A percentile compares a stretch with the other conserved stretches of the same genome.
phyloP scores from a whole-genome alignment of 2,329 filamentous ascomycete genomes.

The Xylaria sp. region DNA sequence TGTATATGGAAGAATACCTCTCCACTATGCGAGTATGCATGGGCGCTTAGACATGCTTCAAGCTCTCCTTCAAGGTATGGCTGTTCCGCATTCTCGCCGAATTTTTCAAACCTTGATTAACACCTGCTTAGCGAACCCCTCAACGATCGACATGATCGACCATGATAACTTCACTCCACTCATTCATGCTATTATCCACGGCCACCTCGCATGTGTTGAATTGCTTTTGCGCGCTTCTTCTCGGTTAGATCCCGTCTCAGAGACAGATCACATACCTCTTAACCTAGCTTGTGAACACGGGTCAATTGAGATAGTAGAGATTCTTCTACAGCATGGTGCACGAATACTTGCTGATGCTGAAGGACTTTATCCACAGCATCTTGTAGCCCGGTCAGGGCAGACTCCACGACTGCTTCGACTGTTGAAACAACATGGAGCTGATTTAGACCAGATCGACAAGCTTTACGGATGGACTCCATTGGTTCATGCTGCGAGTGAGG shows the following conservation, averaged over 20 bases:
- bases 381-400: constrained; percentile 89
- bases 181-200: constrained; percentile 93
- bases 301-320: constrained; percentile 83
- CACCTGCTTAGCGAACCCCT: constrained; percentile 65
- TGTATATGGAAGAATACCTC: constrained; percentile 90
- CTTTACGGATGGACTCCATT: constrained; percentile 97
- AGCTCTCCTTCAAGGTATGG: constrained; percentile 72
- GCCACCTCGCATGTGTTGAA: constrained; percentile 82
- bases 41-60: constrained; percentile 87
- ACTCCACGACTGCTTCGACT: constrained; percentile 82
- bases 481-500: constrained; percentile 96
- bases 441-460: constrained; percentile 93
- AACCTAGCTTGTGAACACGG: constrained; percentile 96
- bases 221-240: constrained; percentile 80
- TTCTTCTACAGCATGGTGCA: constrained; percentile 83
- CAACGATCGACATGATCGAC: constrained; percentile 88
- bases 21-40: constrained; percentile 97
- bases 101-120: constrained; percentile 23
- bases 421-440: constrained; percentile 85
- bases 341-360: constrained; percentile 93
- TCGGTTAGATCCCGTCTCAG: constrained; percentile 85
- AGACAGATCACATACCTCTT: constrained; percentile 91
- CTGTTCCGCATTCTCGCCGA: neutral
- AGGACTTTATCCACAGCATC: constrained; percentile 95
- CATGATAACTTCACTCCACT: constrained; percentile 97